Base-by-base conservation (phyloP, 768 basidiomycete species). In the Suillus sp. region DNA sequence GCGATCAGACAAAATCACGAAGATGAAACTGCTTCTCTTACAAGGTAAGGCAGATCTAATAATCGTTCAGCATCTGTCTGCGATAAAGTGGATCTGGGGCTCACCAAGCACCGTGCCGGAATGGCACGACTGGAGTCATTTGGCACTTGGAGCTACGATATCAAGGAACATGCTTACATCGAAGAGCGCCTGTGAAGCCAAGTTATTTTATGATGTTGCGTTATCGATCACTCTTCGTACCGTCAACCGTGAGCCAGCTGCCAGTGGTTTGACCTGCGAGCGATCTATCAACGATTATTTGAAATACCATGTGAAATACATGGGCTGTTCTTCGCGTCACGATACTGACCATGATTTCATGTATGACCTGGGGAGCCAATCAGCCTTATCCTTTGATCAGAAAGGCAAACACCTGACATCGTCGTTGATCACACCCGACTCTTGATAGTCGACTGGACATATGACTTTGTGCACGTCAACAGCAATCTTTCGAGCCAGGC, bases 91-190 rank as follows among this genome's bases (percentile, higher is more conserved):
- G 18, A 40, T 40, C 20, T 57, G 25, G 3, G 37, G 37, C 56
- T 57, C 56, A 57, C 56, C 56, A 13, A 57, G 56, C 1, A 57
- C 56, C 37, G 56, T 57, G 25, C 56, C 56, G n/a, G 56, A 57
- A 40, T 57, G 56, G 25, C 56, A 57, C 3, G 56, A 57, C 56
- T 57, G 18, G 6, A 5, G 25, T 18, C 16, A 40, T 20, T 57
- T 18, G 25, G 25, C 5, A 16, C 10, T 38, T 57, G 18, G 9
- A 38, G 8, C 37, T 37, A 18, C n/a, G 30, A 37, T 38, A 18
- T 57, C 37, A 38, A 27, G 25, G 25, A 30, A 40, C 25, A 13
- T 40, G 25, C 56, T 57, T 38, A 27, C 56, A 40, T 57, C 56
- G 5, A 57, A 57, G 25, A 57, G 56, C 5, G 56, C 56, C 56